A percentile compares a stretch with the other conserved stretches of the same genome.
Conservation (phyloP, 2,329 filamentous ascomycete species). For the Dactylellina cionopaga region DNA sequence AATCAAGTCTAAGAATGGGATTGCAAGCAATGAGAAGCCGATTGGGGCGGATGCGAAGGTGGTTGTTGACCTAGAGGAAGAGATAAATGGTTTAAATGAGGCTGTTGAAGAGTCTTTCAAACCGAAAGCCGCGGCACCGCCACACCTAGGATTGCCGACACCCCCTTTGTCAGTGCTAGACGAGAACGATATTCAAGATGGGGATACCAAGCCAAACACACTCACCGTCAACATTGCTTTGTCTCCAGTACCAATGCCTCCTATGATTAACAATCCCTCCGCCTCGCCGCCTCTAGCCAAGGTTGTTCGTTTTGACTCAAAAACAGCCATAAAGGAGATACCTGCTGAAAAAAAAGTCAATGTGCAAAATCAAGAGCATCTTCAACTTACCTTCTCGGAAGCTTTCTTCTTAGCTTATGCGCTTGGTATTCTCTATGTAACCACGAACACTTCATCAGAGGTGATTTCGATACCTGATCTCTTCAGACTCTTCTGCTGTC, state of each 20-base stretch:
- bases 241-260: neutral
- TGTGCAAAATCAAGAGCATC: constrained; percentile 75
- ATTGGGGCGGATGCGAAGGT: constrained; percentile 23
- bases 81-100: constrained; percentile 26
- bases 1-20: constrained; percentile 37
- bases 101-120: neutral
- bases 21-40: constrained; percentile 38
- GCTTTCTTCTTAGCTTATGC: constrained; percentile 88
- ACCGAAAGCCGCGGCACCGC: neutral
- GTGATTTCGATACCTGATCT: constrained; percentile 68
- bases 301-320: constrained; percentile 22
- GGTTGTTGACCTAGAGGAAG: constrained; percentile 31
- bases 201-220: neutral
- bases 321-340: constrained; percentile 16
- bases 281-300: constrained; percentile 6
- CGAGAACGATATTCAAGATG: constrained; percentile 14
- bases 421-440: constrained; percentile 76
- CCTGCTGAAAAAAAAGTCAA: constrained; percentile 35
- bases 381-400: constrained; percentile 91
- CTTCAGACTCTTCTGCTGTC: constrained; percentile 73
- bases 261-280: neutral
- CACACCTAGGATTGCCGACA: constrained; percentile 26
- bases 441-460: constrained; percentile 6
- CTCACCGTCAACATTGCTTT: neutral
- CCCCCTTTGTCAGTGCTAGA: constrained; percentile 34